phyloP scores from a whole-genome alignment of 805 yeast genomes.

The Danielia reshetovae region DNA sequence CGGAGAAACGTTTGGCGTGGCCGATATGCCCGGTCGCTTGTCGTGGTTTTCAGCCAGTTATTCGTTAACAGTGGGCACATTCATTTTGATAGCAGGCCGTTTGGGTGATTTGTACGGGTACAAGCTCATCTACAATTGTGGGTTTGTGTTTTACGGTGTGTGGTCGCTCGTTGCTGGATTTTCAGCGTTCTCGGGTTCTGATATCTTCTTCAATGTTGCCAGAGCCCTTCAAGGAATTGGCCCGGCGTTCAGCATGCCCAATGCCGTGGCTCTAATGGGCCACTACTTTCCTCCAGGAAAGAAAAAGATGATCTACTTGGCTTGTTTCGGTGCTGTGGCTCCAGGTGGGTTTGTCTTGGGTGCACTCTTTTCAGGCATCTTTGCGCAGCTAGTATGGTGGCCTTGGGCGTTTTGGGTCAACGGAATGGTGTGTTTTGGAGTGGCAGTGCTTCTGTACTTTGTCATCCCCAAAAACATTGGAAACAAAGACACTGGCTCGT shows the following conservation, averaged over 20 bases:
- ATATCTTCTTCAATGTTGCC: constrained; percentile 25
- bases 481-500: constrained; percentile 10
- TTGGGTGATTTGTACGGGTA: constrained; percentile 35
- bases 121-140: constrained; percentile 24
- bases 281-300: constrained; percentile 24
- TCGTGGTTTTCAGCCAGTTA: constrained; percentile 35
- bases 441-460: constrained; percentile 18
- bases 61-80: constrained; percentile 35
- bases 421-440: constrained; percentile 17
- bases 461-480: constrained; percentile 29
- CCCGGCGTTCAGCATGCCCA: constrained; percentile 33
- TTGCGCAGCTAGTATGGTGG: constrained; percentile 30
- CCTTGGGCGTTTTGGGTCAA: constrained; percentile 32
- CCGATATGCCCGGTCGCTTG: constrained; percentile 23
- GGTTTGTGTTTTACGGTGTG: constrained; percentile 21
- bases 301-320: constrained; percentile 22
- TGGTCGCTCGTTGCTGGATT: constrained; percentile 25
- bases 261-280: constrained; percentile 30
- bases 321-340: constrained; percentile 33
- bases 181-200: constrained; percentile 20
- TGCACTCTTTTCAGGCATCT: constrained; percentile 23
- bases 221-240: constrained; percentile 35
- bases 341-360: constrained; percentile 31
- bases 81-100: constrained; percentile 30
- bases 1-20: constrained; percentile 22